Evolutionary conservation across 495 filamentous ascomycete genomes (phyloP), one percentile per base, ranked within the genome.

Genomic region (Trichoderma parareesei): DNA sequence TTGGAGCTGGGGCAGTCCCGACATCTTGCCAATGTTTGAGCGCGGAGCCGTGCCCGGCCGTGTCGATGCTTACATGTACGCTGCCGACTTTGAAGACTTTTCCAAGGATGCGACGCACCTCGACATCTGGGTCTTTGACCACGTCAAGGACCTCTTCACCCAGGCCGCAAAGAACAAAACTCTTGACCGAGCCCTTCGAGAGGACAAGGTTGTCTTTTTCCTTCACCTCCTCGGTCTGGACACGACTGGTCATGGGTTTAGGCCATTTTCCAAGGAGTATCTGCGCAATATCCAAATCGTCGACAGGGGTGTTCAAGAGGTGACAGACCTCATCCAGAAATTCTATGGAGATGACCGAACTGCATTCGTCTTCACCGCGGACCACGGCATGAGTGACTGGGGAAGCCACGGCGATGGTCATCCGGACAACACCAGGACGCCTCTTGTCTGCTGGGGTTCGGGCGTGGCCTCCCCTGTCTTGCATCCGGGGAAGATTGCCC

Each of bases 371-470:
- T 99, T 99, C 73, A 99, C 95, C 10, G 94, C 94, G 2, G 94
- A 99, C 69, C 94, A 99, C 77, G 94, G 94, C 11, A 99, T 99
- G 93, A 97, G 90, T 71, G 95, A 99, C 76, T 96, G 90, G 89
- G 94, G 94, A 13, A 96, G 91, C 67, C 94, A 99, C 71, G 94
- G 94, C 53, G 94, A 99, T 72, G 94, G 94, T 27, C 94, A 99
- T 76, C 94, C 94, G 2, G 91, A 99, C 72, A 99, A 99, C 68
- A 99, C 94, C 2, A 82, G 94, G 38, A 99, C 94, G 33, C 94
- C 94, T 11, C 79, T 99, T 10, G 90, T 99, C 71, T 89, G 81
- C 16, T 99, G 94, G 94, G 94, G 94, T 10, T 92, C 94, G 64
- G 94, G 94, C 37, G 88, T 98, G 43, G 91, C 91, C 35, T 85